Evolutionary conservation across 441 rosid genomes (phyloP).

Genomic region (Populus hybrid): DNA sequence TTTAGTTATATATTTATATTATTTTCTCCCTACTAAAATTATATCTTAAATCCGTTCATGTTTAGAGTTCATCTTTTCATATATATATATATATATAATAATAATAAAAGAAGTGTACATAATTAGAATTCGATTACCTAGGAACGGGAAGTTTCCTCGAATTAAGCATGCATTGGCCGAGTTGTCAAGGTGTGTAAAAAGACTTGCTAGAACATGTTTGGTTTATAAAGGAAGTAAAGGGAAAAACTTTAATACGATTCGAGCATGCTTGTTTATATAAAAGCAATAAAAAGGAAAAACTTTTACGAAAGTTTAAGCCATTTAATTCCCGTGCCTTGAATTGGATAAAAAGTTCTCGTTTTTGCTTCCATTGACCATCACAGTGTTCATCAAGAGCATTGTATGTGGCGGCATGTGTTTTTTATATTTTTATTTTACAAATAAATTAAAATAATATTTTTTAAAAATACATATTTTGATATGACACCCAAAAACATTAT

Average conservation of each 20-base stretch:
- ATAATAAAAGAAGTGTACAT: background rate
- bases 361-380: constrained; percentile 43
- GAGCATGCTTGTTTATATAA: constrained; percentile 35
- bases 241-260: constrained; percentile 24
- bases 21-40: too few species aligned
- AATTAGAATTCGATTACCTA: background rate
- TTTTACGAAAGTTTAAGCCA: constrained; percentile 34
- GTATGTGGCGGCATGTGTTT: too few species aligned
- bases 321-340: constrained; percentile 29
- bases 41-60: too few species aligned
- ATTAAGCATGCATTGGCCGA: background rate
- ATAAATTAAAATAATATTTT: too few species aligned
- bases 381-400: constrained; percentile 24
- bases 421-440: too few species aligned
- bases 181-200: background rate
- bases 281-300: constrained; percentile 24
- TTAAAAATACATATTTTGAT: too few species aligned
- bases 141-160: background rate
- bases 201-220: background rate
- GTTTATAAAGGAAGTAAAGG: constrained; percentile 19
- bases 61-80: too few species aligned
- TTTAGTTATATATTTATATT: too few species aligned
- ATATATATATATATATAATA: too few species aligned
- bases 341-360: constrained; percentile 34
- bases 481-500: too few species aligned